Conservation (phyloP, 2,329 filamentous ascomycete species). For the Rhinocladiella similis region DNA sequence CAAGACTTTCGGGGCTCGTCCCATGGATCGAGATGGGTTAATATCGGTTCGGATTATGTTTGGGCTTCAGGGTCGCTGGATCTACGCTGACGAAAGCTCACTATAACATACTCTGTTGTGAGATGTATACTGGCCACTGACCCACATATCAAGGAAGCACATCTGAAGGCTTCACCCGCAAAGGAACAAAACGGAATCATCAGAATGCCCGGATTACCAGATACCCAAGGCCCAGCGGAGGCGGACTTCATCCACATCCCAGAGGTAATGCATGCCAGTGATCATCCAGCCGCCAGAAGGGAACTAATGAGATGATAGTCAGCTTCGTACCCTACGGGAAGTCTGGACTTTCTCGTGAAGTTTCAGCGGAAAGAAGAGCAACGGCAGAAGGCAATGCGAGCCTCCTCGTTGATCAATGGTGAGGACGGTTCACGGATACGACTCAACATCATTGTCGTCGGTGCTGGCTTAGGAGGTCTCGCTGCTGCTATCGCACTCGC, state of each 20-base stretch:
- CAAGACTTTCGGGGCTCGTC: background rate
- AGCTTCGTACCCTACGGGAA: conserved; percentile 24
- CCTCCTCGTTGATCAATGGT: conserved; percentile 2
- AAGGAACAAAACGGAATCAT: background rate
- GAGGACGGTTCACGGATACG: conserved; percentile 10
- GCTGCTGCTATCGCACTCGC: conserved; percentile 34
- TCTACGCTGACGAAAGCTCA: too few relatives aligned
- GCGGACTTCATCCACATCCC: conserved; percentile 20
- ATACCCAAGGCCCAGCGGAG: conserved; percentile 40
- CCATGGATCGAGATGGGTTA: conserved; percentile 1
- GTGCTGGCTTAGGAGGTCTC: conserved; percentile 35
- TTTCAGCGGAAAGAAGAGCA: conserved; percentile 18
- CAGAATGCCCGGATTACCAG: conserved; percentile 37
- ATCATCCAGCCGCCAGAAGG: background rate
- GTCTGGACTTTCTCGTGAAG: conserved; percentile 22
- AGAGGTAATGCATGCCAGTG: conserved; percentile 9
- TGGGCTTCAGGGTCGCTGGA: background rate
- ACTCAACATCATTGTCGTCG: conserved; percentile 40
- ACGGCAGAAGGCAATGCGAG: conserved; percentile 12
- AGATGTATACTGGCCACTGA: too few relatives aligned
- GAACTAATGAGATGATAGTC: conserved; percentile 6
- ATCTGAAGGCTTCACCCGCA: background rate
- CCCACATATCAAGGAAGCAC: background rate
- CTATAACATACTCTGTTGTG: too few relatives aligned
- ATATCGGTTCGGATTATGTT: conserved; percentile 2